Conservation (phyloP, 2,329 filamentous ascomycete species). For the Pseudogymnoascus sp. region DNA sequence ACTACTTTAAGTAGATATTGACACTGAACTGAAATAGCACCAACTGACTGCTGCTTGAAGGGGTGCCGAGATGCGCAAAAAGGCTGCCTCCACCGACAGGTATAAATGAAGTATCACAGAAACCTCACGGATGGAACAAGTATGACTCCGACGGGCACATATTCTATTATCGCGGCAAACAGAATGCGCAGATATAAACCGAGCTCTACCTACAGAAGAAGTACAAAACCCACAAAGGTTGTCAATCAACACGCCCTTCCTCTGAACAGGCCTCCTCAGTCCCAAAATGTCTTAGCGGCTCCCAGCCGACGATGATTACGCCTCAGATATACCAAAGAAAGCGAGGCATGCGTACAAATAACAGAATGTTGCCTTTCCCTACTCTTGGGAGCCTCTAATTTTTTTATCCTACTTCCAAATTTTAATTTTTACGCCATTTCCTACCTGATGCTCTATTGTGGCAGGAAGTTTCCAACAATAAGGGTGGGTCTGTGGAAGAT, state of each 20-base stretch:
- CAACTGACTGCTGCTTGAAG: background rate
- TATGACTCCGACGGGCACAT: background rate
- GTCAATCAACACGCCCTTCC: constrained; percentile 12
- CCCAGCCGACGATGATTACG: constrained; percentile 14
- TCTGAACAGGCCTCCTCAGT: constrained; percentile 12
- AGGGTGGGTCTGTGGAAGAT: constrained; percentile 62
- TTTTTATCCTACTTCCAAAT: background rate
- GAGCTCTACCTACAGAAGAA: constrained; percentile 16
- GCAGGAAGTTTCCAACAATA: constrained; percentile 94
- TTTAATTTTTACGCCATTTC: background rate
- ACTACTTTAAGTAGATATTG: background rate
- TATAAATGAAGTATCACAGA: background rate
- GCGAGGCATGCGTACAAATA: background rate
- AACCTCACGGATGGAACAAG: constrained; percentile 13
- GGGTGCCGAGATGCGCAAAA: background rate
- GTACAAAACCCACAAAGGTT: constrained; percentile 13
- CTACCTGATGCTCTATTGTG: constrained; percentile 50
- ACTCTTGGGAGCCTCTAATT: background rate
- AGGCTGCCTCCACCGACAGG: background rate
- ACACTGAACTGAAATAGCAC: background rate
- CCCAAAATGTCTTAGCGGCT: constrained; percentile 16
- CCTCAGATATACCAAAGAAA: constrained; percentile 9
- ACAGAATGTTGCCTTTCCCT: background rate
- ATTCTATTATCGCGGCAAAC: constrained; percentile 18
- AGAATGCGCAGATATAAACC: constrained; percentile 16